Conservation (phyloP, 352 stramenopile genomes). For the Phytophthora litchii region DNA sequence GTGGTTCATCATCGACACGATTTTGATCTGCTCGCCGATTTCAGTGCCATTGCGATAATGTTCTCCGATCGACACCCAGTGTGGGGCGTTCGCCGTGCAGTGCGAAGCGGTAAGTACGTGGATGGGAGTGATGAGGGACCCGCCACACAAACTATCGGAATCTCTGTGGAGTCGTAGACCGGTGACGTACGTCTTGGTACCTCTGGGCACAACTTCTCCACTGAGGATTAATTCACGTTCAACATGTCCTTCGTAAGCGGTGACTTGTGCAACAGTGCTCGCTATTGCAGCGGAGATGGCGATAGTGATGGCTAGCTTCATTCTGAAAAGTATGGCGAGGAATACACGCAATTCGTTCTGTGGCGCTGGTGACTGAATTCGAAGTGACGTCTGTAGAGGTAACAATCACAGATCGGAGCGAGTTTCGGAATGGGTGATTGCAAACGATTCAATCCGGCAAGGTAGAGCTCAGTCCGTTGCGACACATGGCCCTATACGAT, state of each 20-base stretch:
- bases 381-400: slow-evolving; percentile 9
- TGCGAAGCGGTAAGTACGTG: slow-evolving; percentile 21
- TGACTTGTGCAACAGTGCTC: not conserved
- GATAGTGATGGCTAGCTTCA: slow-evolving; percentile 1
- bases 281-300: not conserved
- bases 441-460: slow-evolving; percentile 3
- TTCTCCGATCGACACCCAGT: slow-evolving; percentile 9
- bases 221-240: slow-evolving; percentile 40
- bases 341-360: not conserved
- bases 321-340: not conserved
- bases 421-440: not conserved
- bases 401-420: slow-evolving; percentile 2
- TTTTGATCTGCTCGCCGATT: slow-evolving; percentile 19
- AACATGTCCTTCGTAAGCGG: not conserved
- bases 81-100: not conserved
- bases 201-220: slow-evolving; percentile 34
- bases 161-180: slow-evolving; percentile 15
- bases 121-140: slow-evolving; percentile 17
- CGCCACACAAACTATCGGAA: slow-evolving; percentile 16
- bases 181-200: slow-evolving; percentile 40
- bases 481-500: not conserved
- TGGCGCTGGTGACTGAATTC: slow-evolving; percentile 6
- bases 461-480: slow-evolving; percentile 1
- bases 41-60: slow-evolving; percentile 23
- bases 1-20: slow-evolving; percentile 24